These are phyloP conservation scores for Vigna mungo DNA, from an alignment of 306 rosid species.

Conservation along the genomic window DNA sequence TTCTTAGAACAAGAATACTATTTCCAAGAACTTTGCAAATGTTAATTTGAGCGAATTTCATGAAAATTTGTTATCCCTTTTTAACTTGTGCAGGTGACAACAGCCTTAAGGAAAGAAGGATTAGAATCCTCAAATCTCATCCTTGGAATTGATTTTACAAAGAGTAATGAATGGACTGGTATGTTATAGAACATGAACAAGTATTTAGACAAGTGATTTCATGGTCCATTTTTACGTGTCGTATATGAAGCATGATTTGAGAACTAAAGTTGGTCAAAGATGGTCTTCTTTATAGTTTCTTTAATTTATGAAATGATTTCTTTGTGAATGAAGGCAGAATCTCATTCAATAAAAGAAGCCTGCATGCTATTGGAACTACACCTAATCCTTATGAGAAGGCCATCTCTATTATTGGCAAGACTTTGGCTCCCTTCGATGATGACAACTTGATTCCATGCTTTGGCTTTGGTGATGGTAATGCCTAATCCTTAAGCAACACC, in stretches of 20 bases:
- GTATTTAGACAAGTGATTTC: background rate
- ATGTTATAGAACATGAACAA: slow-evolving; percentile 38
- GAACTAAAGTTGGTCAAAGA: slow-evolving; percentile 7
- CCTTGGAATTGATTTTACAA: slow-evolving; percentile 89
- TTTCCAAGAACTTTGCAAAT: too few species aligned
- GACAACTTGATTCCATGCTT: slow-evolving; percentile 95
- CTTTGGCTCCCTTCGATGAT: slow-evolving; percentile 92
- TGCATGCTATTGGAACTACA: slow-evolving; percentile 71
- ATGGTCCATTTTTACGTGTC: background rate
- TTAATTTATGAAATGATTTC: slow-evolving; percentile 7
- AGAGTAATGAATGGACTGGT: slow-evolving; percentile 99
- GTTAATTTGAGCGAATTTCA: background rate
- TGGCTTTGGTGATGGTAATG: slow-evolving; percentile 91
- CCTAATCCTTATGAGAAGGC: slow-evolving; percentile 96
- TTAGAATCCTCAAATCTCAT: slow-evolving; percentile 92
- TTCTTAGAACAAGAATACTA: too few species aligned
- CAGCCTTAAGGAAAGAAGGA: slow-evolving; percentile 76
- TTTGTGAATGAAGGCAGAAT: slow-evolving; percentile 60
- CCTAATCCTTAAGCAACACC: slow-evolving; percentile 29
- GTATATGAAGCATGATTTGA: slow-evolving; percentile 11
- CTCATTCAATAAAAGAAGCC: slow-evolving; percentile 77
- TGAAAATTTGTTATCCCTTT: background rate
- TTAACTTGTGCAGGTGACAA: slow-evolving; percentile 63
- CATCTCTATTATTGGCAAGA: slow-evolving; percentile 77
- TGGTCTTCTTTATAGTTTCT: slow-evolving; percentile 1